Percentiles rank a stretch among this genome's conserved stretches.
Conservation (phyloP, 1,284 basidiomycete species). For the Pascua sp. region DNA sequence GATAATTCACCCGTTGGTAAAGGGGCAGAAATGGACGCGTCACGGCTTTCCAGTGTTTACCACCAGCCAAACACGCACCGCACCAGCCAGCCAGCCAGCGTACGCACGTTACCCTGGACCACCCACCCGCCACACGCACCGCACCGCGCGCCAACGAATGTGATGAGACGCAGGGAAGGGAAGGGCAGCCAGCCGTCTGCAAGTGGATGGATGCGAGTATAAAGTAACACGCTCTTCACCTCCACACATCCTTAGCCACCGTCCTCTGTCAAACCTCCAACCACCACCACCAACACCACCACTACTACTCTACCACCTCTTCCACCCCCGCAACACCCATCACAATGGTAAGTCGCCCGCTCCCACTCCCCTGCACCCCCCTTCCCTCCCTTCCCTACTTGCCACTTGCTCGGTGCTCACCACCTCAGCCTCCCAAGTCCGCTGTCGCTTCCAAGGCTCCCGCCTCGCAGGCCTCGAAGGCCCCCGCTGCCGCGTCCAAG, state of each 20-base stretch:
- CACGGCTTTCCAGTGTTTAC: too few species aligned
- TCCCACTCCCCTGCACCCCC: not conserved
- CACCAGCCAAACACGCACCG: too few species aligned
- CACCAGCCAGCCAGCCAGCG: too few species aligned
- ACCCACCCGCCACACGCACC: too few species aligned
- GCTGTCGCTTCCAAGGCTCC: constrained; percentile 56
- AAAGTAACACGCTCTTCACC: not conserved
- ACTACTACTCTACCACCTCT: not conserved
- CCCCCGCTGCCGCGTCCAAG: constrained; percentile 56
- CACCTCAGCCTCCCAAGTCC: constrained; percentile 46
- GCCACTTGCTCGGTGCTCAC: not conserved
- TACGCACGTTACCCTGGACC: too few species aligned
- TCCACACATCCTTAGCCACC: not conserved
- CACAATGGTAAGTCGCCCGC: constrained; percentile 31
- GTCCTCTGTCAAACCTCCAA: constrained; percentile 7
- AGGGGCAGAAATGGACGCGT: too few species aligned
- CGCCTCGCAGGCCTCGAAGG: constrained; percentile 56
- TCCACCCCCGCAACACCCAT: not conserved
- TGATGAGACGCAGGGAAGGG: too few species aligned
- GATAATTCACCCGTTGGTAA: too few species aligned
- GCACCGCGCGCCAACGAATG: too few species aligned
- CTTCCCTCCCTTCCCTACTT: not conserved
- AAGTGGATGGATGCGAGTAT: not conserved
- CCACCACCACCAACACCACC: constrained; percentile 14
- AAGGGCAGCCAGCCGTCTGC: too few species aligned